Conservation (phyloP, 371 early-diverging fungal genomes). For the Actinomortierella ambigua region DNA sequence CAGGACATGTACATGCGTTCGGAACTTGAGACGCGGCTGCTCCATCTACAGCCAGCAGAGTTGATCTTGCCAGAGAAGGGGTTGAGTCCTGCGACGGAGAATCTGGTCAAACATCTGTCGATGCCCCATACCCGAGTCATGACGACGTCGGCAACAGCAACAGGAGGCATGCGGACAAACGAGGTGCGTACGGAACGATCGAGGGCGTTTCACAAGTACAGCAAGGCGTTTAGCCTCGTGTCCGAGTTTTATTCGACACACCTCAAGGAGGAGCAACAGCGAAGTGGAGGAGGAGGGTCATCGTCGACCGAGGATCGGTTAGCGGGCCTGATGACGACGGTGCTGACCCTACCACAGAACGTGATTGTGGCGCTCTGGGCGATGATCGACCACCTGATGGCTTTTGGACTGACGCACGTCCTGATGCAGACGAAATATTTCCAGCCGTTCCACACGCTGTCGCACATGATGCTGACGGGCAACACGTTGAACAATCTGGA, state of each 20-base stretch:
- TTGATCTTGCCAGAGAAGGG: conserved; percentile 62
- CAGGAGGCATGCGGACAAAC: conserved; percentile 27
- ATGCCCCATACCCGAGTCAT: conserved; percentile 34
- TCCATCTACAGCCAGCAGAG: conserved; percentile 80
- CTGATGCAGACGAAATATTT: conserved; percentile 65
- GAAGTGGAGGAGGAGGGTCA: neutral
- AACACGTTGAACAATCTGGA: conserved; percentile 80
- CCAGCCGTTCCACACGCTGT: conserved; percentile 65
- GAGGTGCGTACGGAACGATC: conserved; percentile 68
- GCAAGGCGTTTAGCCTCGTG: conserved; percentile 54
- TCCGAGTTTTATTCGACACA: conserved; percentile 57
- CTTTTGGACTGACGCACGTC: conserved; percentile 65
- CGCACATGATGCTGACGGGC: conserved; percentile 78
- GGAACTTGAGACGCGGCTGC: conserved; percentile 80
- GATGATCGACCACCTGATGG: conserved; percentile 64
- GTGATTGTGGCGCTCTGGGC: conserved; percentile 53
- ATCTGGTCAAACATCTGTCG: conserved; percentile 51
- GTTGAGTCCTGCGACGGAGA: conserved; percentile 60
- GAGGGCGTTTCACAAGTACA: conserved; percentile 53
- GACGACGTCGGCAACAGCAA: conserved; percentile 15
- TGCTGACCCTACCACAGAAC: conserved; percentile 25
- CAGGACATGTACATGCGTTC: conserved; percentile 69
- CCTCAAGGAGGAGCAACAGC: neutral
- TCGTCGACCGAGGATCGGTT: conserved; percentile 8
- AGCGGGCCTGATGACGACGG: conserved; percentile 41